These are phyloP conservation scores for Russula sp. DNA, from an alignment of 768 basidiomycete species.

Conservation along the genomic window DNA sequence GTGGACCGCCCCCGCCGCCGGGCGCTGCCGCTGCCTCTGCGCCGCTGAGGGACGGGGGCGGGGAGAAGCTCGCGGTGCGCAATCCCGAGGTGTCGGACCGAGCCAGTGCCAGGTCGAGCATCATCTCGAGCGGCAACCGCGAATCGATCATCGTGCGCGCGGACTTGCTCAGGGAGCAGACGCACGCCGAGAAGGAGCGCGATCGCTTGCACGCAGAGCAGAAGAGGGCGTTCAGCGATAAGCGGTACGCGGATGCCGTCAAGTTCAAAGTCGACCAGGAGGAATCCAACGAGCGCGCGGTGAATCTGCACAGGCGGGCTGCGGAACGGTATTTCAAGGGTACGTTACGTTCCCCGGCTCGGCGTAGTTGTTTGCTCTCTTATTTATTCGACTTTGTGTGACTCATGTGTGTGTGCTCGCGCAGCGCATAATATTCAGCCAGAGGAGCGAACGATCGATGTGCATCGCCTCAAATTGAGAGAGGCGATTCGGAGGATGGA, in stretches of 20 bases:
- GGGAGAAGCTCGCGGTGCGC: conserved; percentile 16
- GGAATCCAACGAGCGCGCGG: conserved; percentile 28
- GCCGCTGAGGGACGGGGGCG: not conserved
- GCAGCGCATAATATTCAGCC: conserved; percentile 31
- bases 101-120: conserved; percentile 24
- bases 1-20: conserved; percentile 3
- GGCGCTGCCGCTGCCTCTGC: not conserved
- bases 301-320: conserved; percentile 31
- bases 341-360: conserved; percentile 4
- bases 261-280: conserved; percentile 30
- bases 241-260: conserved; percentile 28
- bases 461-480: conserved; percentile 31
- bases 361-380: not conserved
- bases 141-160: conserved; percentile 28
- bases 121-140: conserved; percentile 28
- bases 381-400: not conserved
- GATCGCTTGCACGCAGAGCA: conserved; percentile 24
- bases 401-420: not conserved
- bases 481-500: conserved; percentile 32
- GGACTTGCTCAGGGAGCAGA: conserved; percentile 30
- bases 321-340: conserved; percentile 33
- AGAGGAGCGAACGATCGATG: conserved; percentile 32
- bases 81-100: conserved; percentile 15
- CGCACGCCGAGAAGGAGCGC: conserved; percentile 26
- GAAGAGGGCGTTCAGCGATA: conserved; percentile 26